A percentile compares a stretch with the other conserved stretches of the same genome.
phyloP scores from a whole-genome alignment of 768 basidiomycete genomes.

The Tricholoma hemisulphureum region DNA sequence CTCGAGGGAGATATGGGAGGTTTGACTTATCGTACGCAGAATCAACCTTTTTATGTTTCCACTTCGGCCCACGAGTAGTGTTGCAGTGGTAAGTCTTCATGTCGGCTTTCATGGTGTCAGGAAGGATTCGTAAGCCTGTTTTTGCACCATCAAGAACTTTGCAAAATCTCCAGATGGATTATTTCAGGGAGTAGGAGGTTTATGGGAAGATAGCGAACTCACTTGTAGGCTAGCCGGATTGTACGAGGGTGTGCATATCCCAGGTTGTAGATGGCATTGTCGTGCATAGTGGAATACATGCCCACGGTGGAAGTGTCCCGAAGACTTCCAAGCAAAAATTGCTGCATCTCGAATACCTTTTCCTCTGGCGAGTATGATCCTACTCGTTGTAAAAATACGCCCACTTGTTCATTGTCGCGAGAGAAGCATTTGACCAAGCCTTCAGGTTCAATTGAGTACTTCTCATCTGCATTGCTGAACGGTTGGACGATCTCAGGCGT shows the following conservation, averaged over 20 bases:
- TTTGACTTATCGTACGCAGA: conserved; percentile 6
- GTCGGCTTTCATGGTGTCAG: conserved; percentile 31
- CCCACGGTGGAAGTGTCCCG: conserved; percentile 48
- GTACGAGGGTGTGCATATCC: conserved; percentile 54
- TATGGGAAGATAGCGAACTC: background rate
- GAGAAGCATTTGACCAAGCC: conserved; percentile 42
- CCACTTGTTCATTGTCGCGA: conserved; percentile 41
- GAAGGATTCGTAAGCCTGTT: conserved; percentile 49
- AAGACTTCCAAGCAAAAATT: conserved; percentile 50
- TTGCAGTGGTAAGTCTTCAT: conserved; percentile 13
- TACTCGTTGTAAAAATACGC: conserved; percentile 37
- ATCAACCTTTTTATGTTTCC: conserved; percentile 15
- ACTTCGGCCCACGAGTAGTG: conserved; percentile 16
- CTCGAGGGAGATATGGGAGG: conserved; percentile 9
- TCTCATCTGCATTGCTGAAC: conserved; percentile 53
- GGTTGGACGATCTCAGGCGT: conserved; percentile 50
- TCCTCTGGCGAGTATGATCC: conserved; percentile 15
- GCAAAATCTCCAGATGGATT: conserved; percentile 37
- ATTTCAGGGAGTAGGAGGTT: background rate
- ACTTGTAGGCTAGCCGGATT: conserved; percentile 53
- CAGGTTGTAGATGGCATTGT: conserved; percentile 47
- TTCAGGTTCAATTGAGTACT: conserved; percentile 49
- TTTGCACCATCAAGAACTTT: conserved; percentile 61
- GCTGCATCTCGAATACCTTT: conserved; percentile 42
- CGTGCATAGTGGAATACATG: conserved; percentile 55